These are phyloP conservation scores for Hirsutella minnesotensis DNA, from an alignment of 2,329 filamentous ascomycete species.

Conservation along the genomic window DNA sequence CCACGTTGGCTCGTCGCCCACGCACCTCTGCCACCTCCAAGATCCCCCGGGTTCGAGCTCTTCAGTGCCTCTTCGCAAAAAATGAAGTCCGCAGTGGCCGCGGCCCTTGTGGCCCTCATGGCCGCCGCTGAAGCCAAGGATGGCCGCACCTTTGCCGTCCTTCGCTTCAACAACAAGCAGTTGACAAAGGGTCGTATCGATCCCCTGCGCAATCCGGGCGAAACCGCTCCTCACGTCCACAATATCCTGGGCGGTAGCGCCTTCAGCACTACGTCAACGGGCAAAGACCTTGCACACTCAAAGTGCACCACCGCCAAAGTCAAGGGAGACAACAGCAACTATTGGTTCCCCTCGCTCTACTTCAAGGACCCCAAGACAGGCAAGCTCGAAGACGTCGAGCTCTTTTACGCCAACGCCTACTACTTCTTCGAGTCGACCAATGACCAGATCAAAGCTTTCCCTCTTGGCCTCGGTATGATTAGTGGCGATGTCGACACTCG, in stretches of 20 bases:
- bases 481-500: constrained; percentile 51
- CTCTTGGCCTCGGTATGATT: constrained; percentile 58
- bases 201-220: constrained; percentile 55
- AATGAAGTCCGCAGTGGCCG: constrained; percentile 24
- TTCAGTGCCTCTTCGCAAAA: constrained; percentile 1
- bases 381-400: constrained; percentile 51
- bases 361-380: constrained; percentile 52
- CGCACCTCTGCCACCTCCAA: background rate
- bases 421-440: constrained; percentile 59
- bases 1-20: background rate
- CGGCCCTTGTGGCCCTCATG: constrained; percentile 26
- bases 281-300: constrained; percentile 45
- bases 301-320: constrained; percentile 61
- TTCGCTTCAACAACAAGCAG: constrained; percentile 56
- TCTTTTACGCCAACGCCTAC: constrained; percentile 66
- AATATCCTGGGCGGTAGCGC: constrained; percentile 58
- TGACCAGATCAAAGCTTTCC: constrained; percentile 59
- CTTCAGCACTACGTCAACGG: constrained; percentile 51
- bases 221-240: constrained; percentile 51
- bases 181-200: constrained; percentile 53
- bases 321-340: constrained; percentile 58
- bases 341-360: constrained; percentile 66
- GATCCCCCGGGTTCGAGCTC: background rate
- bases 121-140: constrained; percentile 28
- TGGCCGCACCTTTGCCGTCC: constrained; percentile 51